These are phyloP conservation scores for Purpureocillium takamizusanense DNA, from an alignment of 2,329 filamentous ascomycete species.

Conservation along the genomic window DNA sequence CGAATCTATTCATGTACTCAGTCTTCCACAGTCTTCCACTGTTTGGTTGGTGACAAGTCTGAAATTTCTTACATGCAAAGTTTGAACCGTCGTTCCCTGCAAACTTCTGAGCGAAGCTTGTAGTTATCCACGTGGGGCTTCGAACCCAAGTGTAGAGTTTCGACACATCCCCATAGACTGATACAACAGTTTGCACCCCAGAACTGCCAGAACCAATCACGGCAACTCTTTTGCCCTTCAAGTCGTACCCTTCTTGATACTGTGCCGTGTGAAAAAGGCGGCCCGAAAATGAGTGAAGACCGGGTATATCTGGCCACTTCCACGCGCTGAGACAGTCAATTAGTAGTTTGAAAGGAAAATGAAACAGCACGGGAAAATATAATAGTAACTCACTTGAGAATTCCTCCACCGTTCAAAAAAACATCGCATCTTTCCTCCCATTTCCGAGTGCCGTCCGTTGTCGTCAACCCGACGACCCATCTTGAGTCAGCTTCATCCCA, in stretches of 20 bases:
- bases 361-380: no score
- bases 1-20: no score
- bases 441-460: slow-evolving; percentile 8
- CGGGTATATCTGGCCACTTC: slow-evolving; percentile 42
- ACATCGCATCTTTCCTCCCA: slow-evolving; percentile 12
- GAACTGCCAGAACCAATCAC: slow-evolving; percentile 50
- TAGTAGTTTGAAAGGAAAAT: no score
- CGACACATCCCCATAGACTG: slow-evolving; percentile 21
- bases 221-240: slow-evolving; percentile 39
- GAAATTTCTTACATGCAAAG: no score
- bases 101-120: neutral
- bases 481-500: slow-evolving; percentile 34
- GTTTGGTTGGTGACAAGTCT: no score
- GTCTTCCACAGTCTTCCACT: no score
- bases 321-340: slow-evolving; percentile 22
- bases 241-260: slow-evolving; percentile 41
- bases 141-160: slow-evolving; percentile 27
- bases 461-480: slow-evolving; percentile 30
- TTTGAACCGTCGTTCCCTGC: no score
- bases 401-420: slow-evolving; percentile 39
- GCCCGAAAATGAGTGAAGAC: slow-evolving; percentile 36
- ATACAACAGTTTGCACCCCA: slow-evolving; percentile 43
- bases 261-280: slow-evolving; percentile 41
- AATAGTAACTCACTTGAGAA: slow-evolving; percentile 28
- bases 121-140: slow-evolving; percentile 31